Base-by-base conservation (phyloP, 2,329 filamentous ascomycete genomes). In the Claviceps arundinis region DNA sequence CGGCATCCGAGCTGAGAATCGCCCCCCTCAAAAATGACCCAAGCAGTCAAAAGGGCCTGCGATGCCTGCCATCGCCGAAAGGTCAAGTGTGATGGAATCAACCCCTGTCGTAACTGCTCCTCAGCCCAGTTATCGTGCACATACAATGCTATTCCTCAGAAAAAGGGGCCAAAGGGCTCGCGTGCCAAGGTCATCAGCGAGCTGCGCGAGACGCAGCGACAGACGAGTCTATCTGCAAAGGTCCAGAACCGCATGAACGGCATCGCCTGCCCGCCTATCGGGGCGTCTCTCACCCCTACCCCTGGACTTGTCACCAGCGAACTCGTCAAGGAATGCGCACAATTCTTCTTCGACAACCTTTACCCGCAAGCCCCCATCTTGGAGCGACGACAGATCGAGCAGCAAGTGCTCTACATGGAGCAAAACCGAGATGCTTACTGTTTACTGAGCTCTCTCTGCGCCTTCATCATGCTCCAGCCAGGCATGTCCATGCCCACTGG, bases 121-220 rank as follows among this genome's bases (percentile, higher is more conserved):
- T 78, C 82, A 7, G 81, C 84, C 6, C 76, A 81, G 60, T 72
- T 87, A 17, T 73, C 76, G 13, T 88, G 84, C 72, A 87, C 83
- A 34, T 88, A 87, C 73, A 82, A 85, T 69, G 81, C 82, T 37
- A 80, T 87, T 38, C 83, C 83, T 1, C 84, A 85, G 68, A 87
- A 87, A 70, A 87, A 87, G 65, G 84, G 84, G 1, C 84, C 84
- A 44, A 87, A 87, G 67, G 84, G 84, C 57, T 85, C 81, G 37
- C 73, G 83, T 55, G 85, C 85, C 49, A 88, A 87, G 66, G 82
- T 88, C 54, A 85, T 88, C 65, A 86, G 82, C 61, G 83, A 87
- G 62, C 65, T 88, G 55, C 77, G 84, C 57, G 81, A 84, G 61
- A 84, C 74, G 0, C 83, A 87, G 61, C 77, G 81, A 58, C 79